Percentiles rank a stretch among this genome's conserved stretches.
phyloP scores from a whole-genome alignment of 1,284 basidiomycete species.

The Cystobasidium pallidum region DNA sequence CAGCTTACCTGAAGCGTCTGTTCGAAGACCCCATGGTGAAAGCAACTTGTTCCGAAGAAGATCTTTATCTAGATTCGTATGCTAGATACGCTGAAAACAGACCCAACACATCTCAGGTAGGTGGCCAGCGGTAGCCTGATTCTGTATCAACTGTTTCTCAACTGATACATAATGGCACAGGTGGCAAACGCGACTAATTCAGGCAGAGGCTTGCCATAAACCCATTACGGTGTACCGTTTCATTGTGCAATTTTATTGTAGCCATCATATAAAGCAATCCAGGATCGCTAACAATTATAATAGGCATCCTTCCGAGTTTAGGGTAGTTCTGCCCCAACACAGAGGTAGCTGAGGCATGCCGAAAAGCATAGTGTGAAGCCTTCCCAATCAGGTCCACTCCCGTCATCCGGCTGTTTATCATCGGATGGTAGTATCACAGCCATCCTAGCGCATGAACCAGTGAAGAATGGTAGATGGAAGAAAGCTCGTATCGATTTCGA shows the following conservation, averaged over 20 bases:
- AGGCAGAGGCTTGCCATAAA: constrained; percentile 32
- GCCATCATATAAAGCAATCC: too few species aligned
- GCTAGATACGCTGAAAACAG: constrained; percentile 73
- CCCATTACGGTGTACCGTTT: too few species aligned
- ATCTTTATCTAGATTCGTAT: constrained; percentile 75
- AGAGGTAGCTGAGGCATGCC: too few species aligned
- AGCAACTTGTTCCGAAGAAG: constrained; percentile 69
- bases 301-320: too few species aligned
- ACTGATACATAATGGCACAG: constrained; percentile 6
- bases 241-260: too few species aligned
- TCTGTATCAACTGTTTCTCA: not conserved
- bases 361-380: too few species aligned
- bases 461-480: not conserved
- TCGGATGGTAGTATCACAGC: constrained; percentile 14
- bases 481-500: too few species aligned
- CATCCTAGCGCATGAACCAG: too few species aligned
- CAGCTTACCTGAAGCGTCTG: constrained; percentile 64
- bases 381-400: too few species aligned
- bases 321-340: too few species aligned
- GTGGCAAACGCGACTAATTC: constrained; percentile 37
- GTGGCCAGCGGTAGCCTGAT: not conserved
- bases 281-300: too few species aligned
- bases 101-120: constrained; percentile 70
- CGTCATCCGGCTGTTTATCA: too few species aligned
- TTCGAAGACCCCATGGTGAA: constrained; percentile 68